phyloP scores from a whole-genome alignment of 2,329 filamentous ascomycete genomes.

The Cryphonectria carpinicola region DNA sequence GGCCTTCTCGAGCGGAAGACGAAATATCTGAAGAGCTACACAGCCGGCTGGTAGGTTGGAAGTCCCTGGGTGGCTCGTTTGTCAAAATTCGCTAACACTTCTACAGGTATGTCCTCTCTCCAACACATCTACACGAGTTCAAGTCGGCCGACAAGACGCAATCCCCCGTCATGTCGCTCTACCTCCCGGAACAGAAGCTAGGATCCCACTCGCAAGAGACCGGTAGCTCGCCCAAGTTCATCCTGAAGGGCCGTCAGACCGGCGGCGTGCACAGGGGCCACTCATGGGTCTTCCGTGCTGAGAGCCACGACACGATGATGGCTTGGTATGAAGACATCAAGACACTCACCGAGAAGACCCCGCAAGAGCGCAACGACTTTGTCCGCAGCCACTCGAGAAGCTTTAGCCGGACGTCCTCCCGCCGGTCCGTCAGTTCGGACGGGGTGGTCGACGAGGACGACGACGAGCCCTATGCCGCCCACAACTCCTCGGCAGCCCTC shows the following conservation, averaged over 20 bases:
- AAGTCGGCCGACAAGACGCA: conserved; percentile 95
- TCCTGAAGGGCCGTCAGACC: conserved; percentile 94
- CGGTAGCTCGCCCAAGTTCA: conserved; percentile 94
- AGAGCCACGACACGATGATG: conserved; percentile 90
- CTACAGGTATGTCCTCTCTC: conserved; percentile 87
- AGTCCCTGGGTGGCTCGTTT: background rate
- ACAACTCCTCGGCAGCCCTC: conserved; percentile 55
- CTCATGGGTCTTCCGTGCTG: conserved; percentile 73
- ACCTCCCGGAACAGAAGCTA: conserved; percentile 91
- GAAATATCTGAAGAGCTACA: conserved; percentile 98
- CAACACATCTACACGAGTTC: conserved; percentile 97
- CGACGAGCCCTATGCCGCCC: conserved; percentile 64
- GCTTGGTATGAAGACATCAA: conserved; percentile 96
- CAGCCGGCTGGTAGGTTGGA: conserved; percentile 78
- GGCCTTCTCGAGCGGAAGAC: conserved; percentile 96
- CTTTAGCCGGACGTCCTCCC: conserved; percentile 66
- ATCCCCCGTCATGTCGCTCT: conserved; percentile 93
- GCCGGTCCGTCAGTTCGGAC: conserved; percentile 70
- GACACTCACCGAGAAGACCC: conserved; percentile 82
- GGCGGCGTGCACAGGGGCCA: conserved; percentile 86
- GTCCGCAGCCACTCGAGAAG: conserved; percentile 81
- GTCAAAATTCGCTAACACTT: background rate
- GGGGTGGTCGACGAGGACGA: conserved; percentile 77
- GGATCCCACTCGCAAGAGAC: conserved; percentile 84
- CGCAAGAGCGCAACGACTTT: conserved; percentile 86